Base-by-base conservation (phyloP, 2,329 filamentous ascomycete genomes). In the Claviceps sp. region DNA sequence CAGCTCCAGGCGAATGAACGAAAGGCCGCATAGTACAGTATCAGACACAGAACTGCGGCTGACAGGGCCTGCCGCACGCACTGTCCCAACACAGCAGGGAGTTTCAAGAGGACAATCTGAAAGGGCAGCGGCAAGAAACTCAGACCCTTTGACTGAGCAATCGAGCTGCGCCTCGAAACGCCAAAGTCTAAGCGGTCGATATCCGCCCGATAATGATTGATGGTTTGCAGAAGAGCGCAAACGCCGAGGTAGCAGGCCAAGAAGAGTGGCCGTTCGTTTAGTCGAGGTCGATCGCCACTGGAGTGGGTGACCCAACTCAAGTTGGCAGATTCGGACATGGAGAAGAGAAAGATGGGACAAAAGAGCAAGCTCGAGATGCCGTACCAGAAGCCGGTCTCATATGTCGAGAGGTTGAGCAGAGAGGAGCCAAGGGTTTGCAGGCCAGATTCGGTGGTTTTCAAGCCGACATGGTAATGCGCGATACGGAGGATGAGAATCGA, bases 251-350 rank as follows among this genome's bases (percentile, higher is more conserved):
- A 82, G 54, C 77, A 79, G 37, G 86, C 82, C 49, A 95, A 72
- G 63, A 89, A 93, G 26, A 97, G 77, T 1, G 88, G 84, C 57
- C 86, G 80, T 71, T 97, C 91, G 64, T 97, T 97, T 53, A 96
- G 69, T 50, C 81, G 77, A 20, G 85, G 77, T 38, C 89, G 78
- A 64, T 93, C 87, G 57, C 77, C 82, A 55, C 73, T 82, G 66
- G 79, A 80, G 58, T 80, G 77, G 51, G 84, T 85, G 57, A 95
- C 81, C 78, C 85, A 86, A 56, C 78, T 76, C 50, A 96, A 73
- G 55, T 83, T 81, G 50, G 78, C 75, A 40, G 69, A 68, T 17
- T 71, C 69, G 22, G 81, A 71, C 49, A 78, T 73, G 4, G 84
- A 85, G 77, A 82, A 88, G 22, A 94, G 79, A 63, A 88, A 95